Evolutionary conservation across 2,329 filamentous ascomycete genomes (phyloP).

Genomic region (Ceratocystiopsis sp.): DNA sequence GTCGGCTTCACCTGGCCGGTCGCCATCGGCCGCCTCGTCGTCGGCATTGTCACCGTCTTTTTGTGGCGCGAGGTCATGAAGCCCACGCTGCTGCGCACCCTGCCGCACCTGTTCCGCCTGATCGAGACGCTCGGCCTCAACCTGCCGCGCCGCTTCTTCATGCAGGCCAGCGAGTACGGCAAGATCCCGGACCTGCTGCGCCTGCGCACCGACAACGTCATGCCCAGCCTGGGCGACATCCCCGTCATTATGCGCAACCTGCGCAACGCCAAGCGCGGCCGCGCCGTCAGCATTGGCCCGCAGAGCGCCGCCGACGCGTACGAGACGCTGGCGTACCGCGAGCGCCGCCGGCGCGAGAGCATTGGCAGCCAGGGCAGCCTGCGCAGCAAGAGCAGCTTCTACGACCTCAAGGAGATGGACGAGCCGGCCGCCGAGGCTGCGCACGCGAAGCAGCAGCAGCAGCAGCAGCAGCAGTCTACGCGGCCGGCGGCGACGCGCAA

Average conservation of each 20-base stretch:
- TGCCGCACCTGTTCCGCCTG: constrained; percentile 77
- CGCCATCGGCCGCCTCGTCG: constrained; percentile 49
- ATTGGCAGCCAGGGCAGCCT: constrained; percentile 32
- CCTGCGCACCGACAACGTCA: constrained; percentile 62
- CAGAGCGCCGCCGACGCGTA: constrained; percentile 95
- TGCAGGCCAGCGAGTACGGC: constrained; percentile 77
- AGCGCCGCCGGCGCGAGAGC: constrained; percentile 41
- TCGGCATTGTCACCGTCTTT: constrained; percentile 74
- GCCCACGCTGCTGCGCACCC: constrained; percentile 53
- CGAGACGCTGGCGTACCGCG: constrained; percentile 82
- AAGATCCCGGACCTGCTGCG: constrained; percentile 57
- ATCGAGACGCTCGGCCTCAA: constrained; percentile 65
- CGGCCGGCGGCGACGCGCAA: constrained; percentile 3
- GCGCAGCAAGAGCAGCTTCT: constrained; percentile 25
- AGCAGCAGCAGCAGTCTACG: background rate
- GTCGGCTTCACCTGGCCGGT: constrained; percentile 45
- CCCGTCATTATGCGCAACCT: constrained; percentile 66
- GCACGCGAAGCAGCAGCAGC: constrained; percentile 10
- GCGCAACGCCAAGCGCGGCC: constrained; percentile 46
- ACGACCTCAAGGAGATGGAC: constrained; percentile 16
- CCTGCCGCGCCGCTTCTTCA: constrained; percentile 79
- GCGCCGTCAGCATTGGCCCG: constrained; percentile 78
- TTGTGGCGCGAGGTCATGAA: constrained; percentile 85
- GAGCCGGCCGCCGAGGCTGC: constrained; percentile 12
- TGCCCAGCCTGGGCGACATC: constrained; percentile 78